Evolutionary conservation across 2,329 filamentous ascomycete species (phyloP), one percentile per base, ranked within the genome.

Genomic region (Drechslera avenae): DNA sequence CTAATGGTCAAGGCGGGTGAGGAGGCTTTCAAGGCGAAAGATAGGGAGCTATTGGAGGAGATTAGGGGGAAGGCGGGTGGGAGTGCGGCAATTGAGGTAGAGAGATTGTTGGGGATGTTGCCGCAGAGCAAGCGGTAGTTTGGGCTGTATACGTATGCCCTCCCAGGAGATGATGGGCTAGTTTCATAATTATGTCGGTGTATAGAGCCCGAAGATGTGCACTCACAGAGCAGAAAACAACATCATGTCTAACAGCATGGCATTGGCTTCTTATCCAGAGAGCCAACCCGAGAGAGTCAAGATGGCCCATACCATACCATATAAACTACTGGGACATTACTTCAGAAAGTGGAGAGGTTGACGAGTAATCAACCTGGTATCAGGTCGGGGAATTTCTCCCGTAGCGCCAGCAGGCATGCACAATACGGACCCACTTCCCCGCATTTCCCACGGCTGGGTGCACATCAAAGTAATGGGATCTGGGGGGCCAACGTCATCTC

Each of bases 1-100:
- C 84, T 96, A 86, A 80, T 91, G 36, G 83, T 88, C 21, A 91
- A 90, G 75, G 94, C 94, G 2, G 94, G 89, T 3, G 92, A 97
- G 75, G 94, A 97, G 76, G 93, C 94, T 3, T 82, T 91, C 52
- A 90, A 86, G 76, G 81, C 83, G 52, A 95, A 89, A 74, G 90
- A 99, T 69, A 78, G 84, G 40, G 87, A 86, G 62, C 78, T 86
- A n/a, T 85, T 95, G 75, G 84, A 88, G 63, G 80, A 86, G 43
- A 76, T 97, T 58, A 80, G 90, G 59, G 83, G 83, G 50, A 91
- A 88, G 59, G 91, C 90, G 13, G 88, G 85, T 5, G 84, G 85
- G 44, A 83, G 81, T 28, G 86, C 87, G 44, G 76, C 82, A 17
- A 85, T 85, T 56, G 93, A 97, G 74, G 90, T 97, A 73, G 91